Percentiles rank a stretch among this genome's conserved stretches.
These are phyloP conservation scores for Prosopis cineraria DNA, from an alignment of 306 rosid genomes.

Conservation along the genomic window DNA sequence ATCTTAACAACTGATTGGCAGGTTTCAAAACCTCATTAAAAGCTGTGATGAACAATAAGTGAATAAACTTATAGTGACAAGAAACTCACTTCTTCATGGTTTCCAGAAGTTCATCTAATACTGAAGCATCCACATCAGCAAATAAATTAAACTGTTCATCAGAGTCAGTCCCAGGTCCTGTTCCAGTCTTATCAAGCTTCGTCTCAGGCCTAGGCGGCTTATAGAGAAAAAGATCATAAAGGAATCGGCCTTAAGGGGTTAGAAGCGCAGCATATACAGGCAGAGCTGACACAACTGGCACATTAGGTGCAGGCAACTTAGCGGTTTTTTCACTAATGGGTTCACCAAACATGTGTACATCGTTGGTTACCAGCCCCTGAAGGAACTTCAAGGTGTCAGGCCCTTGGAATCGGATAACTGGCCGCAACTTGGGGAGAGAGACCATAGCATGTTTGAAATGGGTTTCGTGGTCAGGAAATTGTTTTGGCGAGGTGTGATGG, in stretches of 20 bases:
- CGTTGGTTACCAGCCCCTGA: conserved; percentile 86
- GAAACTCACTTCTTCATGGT: conserved; percentile 70
- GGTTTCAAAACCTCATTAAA: not conserved
- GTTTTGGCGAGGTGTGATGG: conserved; percentile 34
- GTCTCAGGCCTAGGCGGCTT: conserved; percentile 48
- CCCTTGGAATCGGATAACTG: conserved; percentile 82
- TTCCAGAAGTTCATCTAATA: conserved; percentile 65
- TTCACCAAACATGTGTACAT: conserved; percentile 60
- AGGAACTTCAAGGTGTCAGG: conserved; percentile 85
- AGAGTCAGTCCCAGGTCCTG: conserved; percentile 54
- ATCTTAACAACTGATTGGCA: not conserved
- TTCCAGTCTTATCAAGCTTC: conserved; percentile 65
- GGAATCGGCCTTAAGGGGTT: conserved; percentile 86
- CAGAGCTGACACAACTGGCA: conserved; percentile 46
- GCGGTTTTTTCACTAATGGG: conserved; percentile 46
- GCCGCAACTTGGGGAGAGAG: conserved; percentile 63
- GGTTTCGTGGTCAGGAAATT: conserved; percentile 31
- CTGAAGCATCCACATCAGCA: conserved; percentile 86
- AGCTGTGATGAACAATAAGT: not conserved
- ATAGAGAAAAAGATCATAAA: conserved; percentile 76
- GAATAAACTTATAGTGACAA: too few relatives aligned
- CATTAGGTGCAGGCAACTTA: conserved; percentile 59
- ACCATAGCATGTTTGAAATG: conserved; percentile 55
- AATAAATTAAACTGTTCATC: conserved; percentile 52
- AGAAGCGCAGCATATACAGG: conserved; percentile 80